Conservation (phyloP, 1,284 basidiomycete genomes). For the Neonothopanus nambi region DNA sequence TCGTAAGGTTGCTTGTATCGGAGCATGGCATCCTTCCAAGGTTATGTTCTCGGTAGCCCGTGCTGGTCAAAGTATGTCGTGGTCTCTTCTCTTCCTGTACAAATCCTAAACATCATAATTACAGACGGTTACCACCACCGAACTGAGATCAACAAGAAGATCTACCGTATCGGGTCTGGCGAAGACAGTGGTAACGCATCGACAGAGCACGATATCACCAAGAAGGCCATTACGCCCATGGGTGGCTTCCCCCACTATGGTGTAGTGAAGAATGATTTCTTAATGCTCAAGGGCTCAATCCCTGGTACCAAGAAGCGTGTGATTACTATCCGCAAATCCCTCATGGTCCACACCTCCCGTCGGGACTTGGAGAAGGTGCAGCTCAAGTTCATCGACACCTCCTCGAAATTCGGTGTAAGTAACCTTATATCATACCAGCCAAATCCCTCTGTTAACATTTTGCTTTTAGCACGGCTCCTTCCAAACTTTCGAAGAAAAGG, state of each 20-base stretch:
- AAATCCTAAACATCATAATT: not conserved
- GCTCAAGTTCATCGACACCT: constrained; percentile 99
- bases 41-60: constrained; percentile 99
- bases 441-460: constrained; percentile 15
- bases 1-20: constrained; percentile 99
- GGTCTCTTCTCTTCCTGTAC: not conserved
- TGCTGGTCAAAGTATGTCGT: constrained; percentile 93
- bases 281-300: constrained; percentile 93
- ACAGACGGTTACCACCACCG: constrained; percentile 98
- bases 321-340: constrained; percentile 87
- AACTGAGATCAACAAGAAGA: constrained; percentile 98
- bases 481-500: constrained; percentile 97
- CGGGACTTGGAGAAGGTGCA: constrained; percentile 95
- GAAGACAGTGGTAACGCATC: constrained; percentile 84
- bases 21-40: constrained; percentile 98
- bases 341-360: constrained; percentile 87
- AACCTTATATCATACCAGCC: not conserved
- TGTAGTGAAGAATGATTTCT: constrained; percentile 97
- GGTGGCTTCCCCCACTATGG: constrained; percentile 99
- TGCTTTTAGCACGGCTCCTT: constrained; percentile 79
- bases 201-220: constrained; percentile 91
- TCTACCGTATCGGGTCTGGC: constrained; percentile 93
- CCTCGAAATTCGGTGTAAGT: constrained; percentile 90
- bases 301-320: constrained; percentile 99
- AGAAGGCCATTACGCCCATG: constrained; percentile 96